Evolutionary conservation across 1,284 basidiomycete genomes (phyloP).

Genomic region (Leccinum fuscescens): DNA sequence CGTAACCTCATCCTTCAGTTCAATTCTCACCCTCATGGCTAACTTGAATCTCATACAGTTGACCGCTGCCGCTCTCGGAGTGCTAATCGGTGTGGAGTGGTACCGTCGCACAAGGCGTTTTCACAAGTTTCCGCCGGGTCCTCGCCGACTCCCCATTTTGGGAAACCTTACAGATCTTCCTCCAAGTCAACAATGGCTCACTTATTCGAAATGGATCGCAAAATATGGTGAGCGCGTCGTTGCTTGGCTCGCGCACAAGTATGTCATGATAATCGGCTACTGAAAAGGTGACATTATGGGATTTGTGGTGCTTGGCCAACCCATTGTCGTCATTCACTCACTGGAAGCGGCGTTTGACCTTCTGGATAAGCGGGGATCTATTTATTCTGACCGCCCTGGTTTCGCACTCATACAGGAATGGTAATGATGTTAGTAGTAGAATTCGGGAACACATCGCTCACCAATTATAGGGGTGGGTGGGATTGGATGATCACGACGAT

Average conservation of each 20-base stretch:
- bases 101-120: conserved; percentile 2
- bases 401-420: conserved; percentile 6
- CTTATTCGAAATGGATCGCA: conserved; percentile 6
- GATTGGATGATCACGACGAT: conserved; percentile 10
- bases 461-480: conserved; percentile 5
- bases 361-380: conserved; percentile 7
- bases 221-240: neutral
- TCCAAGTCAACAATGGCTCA: conserved; percentile 2
- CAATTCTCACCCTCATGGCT: neutral
- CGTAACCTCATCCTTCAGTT: neutral
- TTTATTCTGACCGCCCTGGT: conserved; percentile 10
- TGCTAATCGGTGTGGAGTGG: neutral
- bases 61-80: neutral
- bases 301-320: conserved; percentile 9
- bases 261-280: neutral
- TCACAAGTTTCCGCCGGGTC: conserved; percentile 8
- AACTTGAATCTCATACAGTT: neutral
- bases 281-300: conserved; percentile 3
- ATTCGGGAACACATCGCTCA: neutral
- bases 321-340: conserved; percentile 5
- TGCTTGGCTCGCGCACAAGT: neutral
- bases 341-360: conserved; percentile 4
- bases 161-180: conserved; percentile 7
- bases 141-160: conserved; percentile 2
- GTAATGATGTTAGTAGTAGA: neutral